A percentile compares a stretch with the other conserved stretches of the same genome.
These are phyloP conservation scores for Zymoseptoria brevis DNA, from an alignment of 2,329 filamentous ascomycete species.

Conservation along the genomic window DNA sequence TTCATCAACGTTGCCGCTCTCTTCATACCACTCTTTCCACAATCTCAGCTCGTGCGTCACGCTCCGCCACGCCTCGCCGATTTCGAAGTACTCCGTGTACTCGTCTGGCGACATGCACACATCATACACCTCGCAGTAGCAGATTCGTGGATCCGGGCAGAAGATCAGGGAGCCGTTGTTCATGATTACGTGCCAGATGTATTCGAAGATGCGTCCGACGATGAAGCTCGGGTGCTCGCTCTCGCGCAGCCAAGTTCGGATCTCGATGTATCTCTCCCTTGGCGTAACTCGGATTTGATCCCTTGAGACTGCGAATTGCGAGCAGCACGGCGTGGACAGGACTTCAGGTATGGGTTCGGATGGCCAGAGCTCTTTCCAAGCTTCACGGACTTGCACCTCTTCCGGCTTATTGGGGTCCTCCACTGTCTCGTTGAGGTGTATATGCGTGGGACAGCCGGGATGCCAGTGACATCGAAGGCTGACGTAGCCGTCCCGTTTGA, in stretches of 20 bases:
- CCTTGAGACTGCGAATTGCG: constrained; percentile 54
- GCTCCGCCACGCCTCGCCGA: constrained; percentile 35
- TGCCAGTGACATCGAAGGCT: constrained; percentile 50
- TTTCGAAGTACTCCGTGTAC: constrained; percentile 43
- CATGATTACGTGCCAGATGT: constrained; percentile 54
- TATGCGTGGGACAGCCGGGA: constrained; percentile 48
- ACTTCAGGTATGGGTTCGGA: constrained; percentile 40
- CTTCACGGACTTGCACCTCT: constrained; percentile 36
- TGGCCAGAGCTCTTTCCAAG: constrained; percentile 42
- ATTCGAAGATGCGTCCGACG: constrained; percentile 55
- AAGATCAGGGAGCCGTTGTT: constrained; percentile 46
- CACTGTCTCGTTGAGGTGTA: constrained; percentile 38
- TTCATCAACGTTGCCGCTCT: constrained; percentile 32
- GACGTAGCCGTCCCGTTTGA: constrained; percentile 44
- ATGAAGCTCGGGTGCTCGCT: constrained; percentile 48
- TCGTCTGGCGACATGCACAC: constrained; percentile 49
- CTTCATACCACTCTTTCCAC: constrained; percentile 35
- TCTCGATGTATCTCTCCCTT: constrained; percentile 47
- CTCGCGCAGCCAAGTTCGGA: constrained; percentile 52
- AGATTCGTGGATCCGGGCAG: constrained; percentile 47
- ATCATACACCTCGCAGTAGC: constrained; percentile 58
- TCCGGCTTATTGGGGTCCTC: constrained; percentile 34
- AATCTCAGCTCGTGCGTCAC: constrained; percentile 34
- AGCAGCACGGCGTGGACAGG: constrained; percentile 55
- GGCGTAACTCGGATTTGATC: constrained; percentile 49